Evolutionary conservation across 1,139 yeast genomes (phyloP), one percentile per base, ranked within the genome.

Genomic region (Candida sp.): DNA sequence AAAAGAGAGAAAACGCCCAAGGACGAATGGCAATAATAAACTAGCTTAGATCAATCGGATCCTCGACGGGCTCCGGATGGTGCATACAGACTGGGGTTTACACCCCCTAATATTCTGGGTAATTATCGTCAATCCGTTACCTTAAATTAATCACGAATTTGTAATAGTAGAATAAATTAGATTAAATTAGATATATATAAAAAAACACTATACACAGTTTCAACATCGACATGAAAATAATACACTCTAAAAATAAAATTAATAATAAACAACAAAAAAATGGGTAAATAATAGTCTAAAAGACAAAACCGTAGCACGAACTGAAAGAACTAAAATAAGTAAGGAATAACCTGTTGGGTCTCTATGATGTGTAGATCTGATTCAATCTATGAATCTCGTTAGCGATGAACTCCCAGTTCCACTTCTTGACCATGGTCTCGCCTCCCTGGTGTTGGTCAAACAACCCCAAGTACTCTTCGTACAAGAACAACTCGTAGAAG

Each of bases 401-500:
- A 52, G 79, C 74, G 39, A 75, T 56, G 33, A 63, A 61, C 57
- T 72, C 75, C 78, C 78, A 74, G 49, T 61, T 63, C 42, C 53
- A 58, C 49, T 57, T 61, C 48, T 58, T 58, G 28, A 47, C 17
- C 30, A 25, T 5, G 5, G 28, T 35, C 12, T 27, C 23, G 23
- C 39, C 42, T 22, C 42, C 37, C 34, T 27, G 51, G 55, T 46
- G 49, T 57, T 55, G 27, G 49, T 49, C 39, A 53, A 51, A 27
- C 5, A 54, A 28, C n/a, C 68, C 64, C 49, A 74, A 66, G 49
- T 59, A 58, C 52, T 90, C 93, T 60, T 90, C 96, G 86, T 88
- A 90, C 61, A 88, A 82, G 62, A 86, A 83, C 54, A 92, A 75
- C 61, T 92, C 98, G 66, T 89, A 91, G 83, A 92, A 89, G 58